A percentile compares a stretch with the other conserved stretches of the same genome.
Evolutionary conservation across 179 eudicot species (phyloP).

Genomic region (Amaranthus tricolor): DNA sequence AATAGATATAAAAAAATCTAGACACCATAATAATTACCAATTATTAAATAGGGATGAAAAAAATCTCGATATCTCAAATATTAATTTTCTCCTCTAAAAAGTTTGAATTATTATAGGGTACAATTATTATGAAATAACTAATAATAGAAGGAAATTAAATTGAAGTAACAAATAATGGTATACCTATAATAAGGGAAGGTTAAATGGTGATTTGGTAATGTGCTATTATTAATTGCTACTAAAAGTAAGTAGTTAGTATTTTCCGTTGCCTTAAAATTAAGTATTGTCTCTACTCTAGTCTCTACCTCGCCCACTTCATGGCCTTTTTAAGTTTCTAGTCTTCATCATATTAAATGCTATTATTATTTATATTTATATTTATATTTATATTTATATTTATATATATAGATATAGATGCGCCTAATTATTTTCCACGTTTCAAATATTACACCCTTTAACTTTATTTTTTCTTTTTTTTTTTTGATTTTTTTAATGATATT

Average conservation of each 20-base stretch:
- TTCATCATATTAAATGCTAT: constrained; percentile 4
- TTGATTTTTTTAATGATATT: not conserved
- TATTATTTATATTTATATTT: too few relatives aligned
- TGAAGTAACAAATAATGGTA: not conserved
- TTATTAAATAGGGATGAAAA: not conserved
- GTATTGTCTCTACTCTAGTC: not conserved
- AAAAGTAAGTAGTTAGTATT: constrained; percentile 15
- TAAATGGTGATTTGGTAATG: not conserved
- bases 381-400: too few relatives aligned
- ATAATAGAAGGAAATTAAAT: too few relatives aligned
- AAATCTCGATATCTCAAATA: not conserved
- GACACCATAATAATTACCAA: too few relatives aligned
- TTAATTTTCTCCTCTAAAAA: not conserved
- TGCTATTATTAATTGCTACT: not conserved
- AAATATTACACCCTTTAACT: not conserved
- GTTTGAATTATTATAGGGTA: not conserved
- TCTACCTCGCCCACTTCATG: not conserved
- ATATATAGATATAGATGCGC: not conserved
- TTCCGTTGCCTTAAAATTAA: not conserved
- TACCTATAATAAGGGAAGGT: not conserved
- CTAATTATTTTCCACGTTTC: constrained; percentile 14
- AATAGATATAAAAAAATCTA: too few relatives aligned
- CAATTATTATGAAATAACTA: not conserved
- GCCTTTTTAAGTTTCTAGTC: not conserved
- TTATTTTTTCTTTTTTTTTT: not conserved